These are phyloP conservation scores for Rhizopus stolonifer DNA, from an alignment of 371 early-diverging fungal species.

Conservation along the genomic window DNA sequence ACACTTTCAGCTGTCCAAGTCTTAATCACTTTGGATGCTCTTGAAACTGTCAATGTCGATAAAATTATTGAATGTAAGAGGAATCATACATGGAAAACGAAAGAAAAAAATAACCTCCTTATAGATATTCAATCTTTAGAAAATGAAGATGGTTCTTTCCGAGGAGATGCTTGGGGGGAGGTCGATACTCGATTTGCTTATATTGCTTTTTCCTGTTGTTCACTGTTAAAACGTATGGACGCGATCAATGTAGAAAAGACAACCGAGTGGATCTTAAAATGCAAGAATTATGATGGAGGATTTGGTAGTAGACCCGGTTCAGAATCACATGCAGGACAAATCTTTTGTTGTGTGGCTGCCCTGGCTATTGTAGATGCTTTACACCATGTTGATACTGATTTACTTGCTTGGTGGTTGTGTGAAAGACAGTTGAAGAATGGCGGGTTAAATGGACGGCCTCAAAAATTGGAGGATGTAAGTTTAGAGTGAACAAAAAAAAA, in stretches of 20 bases:
- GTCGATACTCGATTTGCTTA: constrained; percentile 94
- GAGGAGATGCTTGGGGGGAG: constrained; percentile 94
- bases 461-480: constrained; percentile 91
- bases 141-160: constrained; percentile 78
- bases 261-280: constrained; percentile 74
- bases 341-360: constrained; percentile 93
- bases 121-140: constrained; percentile 60
- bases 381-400: constrained; percentile 71
- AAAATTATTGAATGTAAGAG: constrained; percentile 70
- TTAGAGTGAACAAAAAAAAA: not conserved
- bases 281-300: constrained; percentile 97
- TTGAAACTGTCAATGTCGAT: constrained; percentile 71
- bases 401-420: constrained; percentile 90
- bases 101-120: not conserved
- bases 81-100: not conserved
- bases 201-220: constrained; percentile 77
- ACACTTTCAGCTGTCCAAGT: constrained; percentile 96
- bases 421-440: constrained; percentile 93
- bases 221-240: constrained; percentile 74
- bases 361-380: constrained; percentile 77
- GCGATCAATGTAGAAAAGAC: constrained; percentile 72
- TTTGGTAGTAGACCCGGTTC: constrained; percentile 92
- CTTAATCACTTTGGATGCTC: constrained; percentile 77
- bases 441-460: constrained; percentile 96
- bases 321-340: constrained; percentile 95